Percentiles rank a stretch among this genome's conserved stretches.
Evolutionary conservation across 805 yeast species (phyloP).

Genomic region (Kazachstania kunashirensis): DNA sequence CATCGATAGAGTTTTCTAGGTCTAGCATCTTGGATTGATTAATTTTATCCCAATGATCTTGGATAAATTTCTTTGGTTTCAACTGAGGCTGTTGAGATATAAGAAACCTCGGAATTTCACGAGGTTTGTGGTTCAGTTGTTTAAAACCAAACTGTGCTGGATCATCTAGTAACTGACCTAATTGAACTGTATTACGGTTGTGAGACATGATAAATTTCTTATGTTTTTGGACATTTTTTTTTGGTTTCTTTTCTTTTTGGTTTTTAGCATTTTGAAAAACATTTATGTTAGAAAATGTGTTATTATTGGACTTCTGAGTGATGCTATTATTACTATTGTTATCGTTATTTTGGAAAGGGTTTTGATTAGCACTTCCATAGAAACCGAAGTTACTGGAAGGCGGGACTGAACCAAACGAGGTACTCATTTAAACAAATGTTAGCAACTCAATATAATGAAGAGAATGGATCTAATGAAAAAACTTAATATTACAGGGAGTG

Average conservation of each 20-base stretch:
- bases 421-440: too few relatives aligned
- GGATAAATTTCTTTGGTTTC: conserved; percentile 20
- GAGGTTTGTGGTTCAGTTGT: conserved; percentile 10
- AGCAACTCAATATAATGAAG: too few relatives aligned
- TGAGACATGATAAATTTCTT: conserved; percentile 1
- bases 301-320: conserved; percentile 2
- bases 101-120: conserved; percentile 32
- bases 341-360: background rate
- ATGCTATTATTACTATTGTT: conserved; percentile 3
- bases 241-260: conserved; percentile 2
- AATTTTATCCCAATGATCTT: conserved; percentile 60
- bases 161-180: conserved; percentile 21
- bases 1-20: conserved; percentile 44
- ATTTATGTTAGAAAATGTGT: conserved; percentile 5
- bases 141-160: conserved; percentile 20
- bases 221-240: background rate
- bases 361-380: conserved; percentile 5
- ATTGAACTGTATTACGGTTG: background rate
- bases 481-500: background rate
- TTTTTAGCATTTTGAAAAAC: conserved; percentile 4
- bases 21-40: conserved; percentile 56
- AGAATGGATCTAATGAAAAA: background rate
- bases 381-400: conserved; percentile 14
- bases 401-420: conserved; percentile 14
- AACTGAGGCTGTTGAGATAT: conserved; percentile 31